Conservation (phyloP, 2,329 filamentous ascomycete species). For the Pseudogymnoascus sp. region DNA sequence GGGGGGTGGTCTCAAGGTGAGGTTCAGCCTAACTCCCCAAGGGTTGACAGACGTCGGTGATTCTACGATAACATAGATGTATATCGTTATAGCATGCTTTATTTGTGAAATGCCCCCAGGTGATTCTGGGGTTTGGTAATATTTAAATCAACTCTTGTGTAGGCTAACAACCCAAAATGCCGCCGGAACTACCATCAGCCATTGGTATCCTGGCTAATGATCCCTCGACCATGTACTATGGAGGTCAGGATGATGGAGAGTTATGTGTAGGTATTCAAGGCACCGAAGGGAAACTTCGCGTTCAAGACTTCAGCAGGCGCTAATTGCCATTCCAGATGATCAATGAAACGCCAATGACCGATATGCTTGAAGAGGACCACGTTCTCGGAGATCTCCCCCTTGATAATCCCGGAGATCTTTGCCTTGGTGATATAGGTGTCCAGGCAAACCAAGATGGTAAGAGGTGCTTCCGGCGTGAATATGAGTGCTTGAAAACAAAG, state of each 20-base stretch:
- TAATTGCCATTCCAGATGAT: constrained; percentile 8
- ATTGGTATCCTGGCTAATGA: constrained; percentile 22
- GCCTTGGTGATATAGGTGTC: constrained; percentile 20
- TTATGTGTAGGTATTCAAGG: background rate
- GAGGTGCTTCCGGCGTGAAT: background rate
- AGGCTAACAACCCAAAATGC: constrained; percentile 15
- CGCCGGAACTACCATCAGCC: constrained; percentile 18
- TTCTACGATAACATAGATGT: constrained; percentile 4
- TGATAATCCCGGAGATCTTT: constrained; percentile 36
- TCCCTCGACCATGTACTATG: constrained; percentile 22
- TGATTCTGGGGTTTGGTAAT: constrained; percentile 5
- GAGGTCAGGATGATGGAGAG: background rate
- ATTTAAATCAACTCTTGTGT: background rate
- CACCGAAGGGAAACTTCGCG: background rate
- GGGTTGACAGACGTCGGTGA: background rate
- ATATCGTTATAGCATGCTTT: constrained; percentile 2
- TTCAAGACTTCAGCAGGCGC: background rate
- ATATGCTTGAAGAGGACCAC: constrained; percentile 39
- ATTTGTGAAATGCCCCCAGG: constrained; percentile 4
- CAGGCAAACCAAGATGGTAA: constrained; percentile 14
- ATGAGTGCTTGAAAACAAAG: background rate
- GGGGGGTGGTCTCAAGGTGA: background rate
- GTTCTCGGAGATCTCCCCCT: constrained; percentile 34
- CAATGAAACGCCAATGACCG: constrained; percentile 26
- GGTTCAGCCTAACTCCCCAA: background rate